Base-by-base conservation (phyloP, 306 rosid genomes). In the Corylus americana region DNA sequence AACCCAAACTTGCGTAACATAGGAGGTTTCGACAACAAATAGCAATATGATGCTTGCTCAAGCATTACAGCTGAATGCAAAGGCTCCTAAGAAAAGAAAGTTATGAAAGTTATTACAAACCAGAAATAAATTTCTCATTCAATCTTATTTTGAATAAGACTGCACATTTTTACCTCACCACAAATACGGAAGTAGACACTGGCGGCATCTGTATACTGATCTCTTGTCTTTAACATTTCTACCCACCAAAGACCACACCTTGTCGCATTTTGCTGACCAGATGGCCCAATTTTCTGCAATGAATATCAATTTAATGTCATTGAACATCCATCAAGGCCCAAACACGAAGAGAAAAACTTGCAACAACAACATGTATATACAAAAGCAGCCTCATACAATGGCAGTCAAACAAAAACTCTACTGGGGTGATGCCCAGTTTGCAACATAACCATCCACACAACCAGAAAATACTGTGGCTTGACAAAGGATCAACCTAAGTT, bases 1-100 rank as follows among this genome's bases (percentile, higher is more conserved):
- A 95, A 95, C 81, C 99, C 99, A 81, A 89, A 91, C 85, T 95
- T 95, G 83, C 94, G 97, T 68, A 89, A 82, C 98, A 95, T 87
- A 78, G 98, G 94, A 80, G 99, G 99, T 80, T 86, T 90, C 78
- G 98, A 89, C 86, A 90, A 55, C 86, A 91, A 84, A 88, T 91
- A 95, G 83, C 99, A 95, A 84, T 91, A 91, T 9, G 99, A 91
- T 55, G 99, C 99, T 91, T 95, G 99, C 90, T 95, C 99, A 74
- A 93, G 98, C 96, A 95, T 93, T 73, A 95, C 98, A 66, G 98
- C 99, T 51, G 99, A 91, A 80, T 86, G 96, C 78, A 95, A 87
- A 75, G 88, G 90, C 79, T 95, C 99, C 99, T 95, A 79, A 72
- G 66, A 72, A 73, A 68, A 85, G 70, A 73, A 78, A 83, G 25